Conservation (phyloP, 345 rosid species). For the Luvunga scandens region DNA sequence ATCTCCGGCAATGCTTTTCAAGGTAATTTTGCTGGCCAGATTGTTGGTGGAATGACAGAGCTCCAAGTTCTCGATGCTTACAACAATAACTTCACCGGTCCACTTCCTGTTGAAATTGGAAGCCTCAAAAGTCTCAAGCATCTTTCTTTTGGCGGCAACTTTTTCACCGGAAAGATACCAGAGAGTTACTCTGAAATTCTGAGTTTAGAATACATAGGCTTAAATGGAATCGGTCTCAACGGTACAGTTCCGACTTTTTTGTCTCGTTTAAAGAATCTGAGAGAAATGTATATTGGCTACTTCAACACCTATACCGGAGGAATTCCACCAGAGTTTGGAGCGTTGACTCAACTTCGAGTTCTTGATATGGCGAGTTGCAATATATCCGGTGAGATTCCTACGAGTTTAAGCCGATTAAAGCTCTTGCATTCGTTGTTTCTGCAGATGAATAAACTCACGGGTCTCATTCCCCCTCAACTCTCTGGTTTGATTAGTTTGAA, state of each 20-base stretch:
- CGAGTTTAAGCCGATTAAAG: slow-evolving; percentile 51
- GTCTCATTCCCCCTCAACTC: slow-evolving; percentile 65
- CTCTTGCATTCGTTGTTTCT: slow-evolving; percentile 65
- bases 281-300: slow-evolving; percentile 57
- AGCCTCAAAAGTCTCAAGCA: slow-evolving; percentile 52
- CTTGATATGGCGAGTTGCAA: slow-evolving; percentile 74
- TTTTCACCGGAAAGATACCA: slow-evolving; percentile 68
- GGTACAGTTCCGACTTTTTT: slow-evolving; percentile 60
- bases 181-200: slow-evolving; percentile 61
- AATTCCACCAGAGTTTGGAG: slow-evolving; percentile 75
- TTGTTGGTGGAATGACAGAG: slow-evolving; percentile 42
- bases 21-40: slow-evolving; percentile 60
- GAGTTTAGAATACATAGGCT: slow-evolving; percentile 64
- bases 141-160: slow-evolving; percentile 73
- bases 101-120: slow-evolving; percentile 49
- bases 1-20: slow-evolving; percentile 55
- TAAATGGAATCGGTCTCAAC: slow-evolving; percentile 53
- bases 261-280: slow-evolving; percentile 55
- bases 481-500: slow-evolving; percentile 59
- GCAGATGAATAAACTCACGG: slow-evolving; percentile 66
- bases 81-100: slow-evolving; percentile 66
- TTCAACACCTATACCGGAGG: slow-evolving; percentile 54
- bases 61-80: slow-evolving; percentile 63
- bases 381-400: slow-evolving; percentile 74
- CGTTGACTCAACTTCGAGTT: slow-evolving; percentile 42